Evolutionary conservation across 345 rosid genomes (phyloP), one percentile per base, ranked within the genome.

Genomic region (Citropsis articulata): DNA sequence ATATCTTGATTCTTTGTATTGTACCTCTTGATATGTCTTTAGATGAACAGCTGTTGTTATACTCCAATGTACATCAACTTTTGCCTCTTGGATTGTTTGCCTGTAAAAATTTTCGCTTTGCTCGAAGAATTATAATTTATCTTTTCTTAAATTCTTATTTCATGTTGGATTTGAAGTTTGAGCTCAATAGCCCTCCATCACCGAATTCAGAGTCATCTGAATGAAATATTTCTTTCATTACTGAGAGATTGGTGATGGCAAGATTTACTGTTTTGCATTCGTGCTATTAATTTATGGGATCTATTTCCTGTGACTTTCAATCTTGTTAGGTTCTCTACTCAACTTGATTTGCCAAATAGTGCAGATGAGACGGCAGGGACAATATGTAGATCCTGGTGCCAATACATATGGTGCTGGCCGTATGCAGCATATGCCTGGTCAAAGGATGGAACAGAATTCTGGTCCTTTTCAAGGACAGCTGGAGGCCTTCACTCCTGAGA

Each of bases 401-500:
- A 86, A 79, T 84, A 86, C 85, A 33, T 91, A 90, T 78, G 89
- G 73, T 61, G 80, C 86, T 83, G 86, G 86, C 48, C 97, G 87
- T 83, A 84, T 91, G 86, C 95, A 89, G 84, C 90, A 86, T 61
- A 50, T 84, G 50, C 81, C 87, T 62, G 72, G 76, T 60, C 92
- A 89, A 66, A 83, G 82, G 68, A 84, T 87, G 85, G 94, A 90
- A 25, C 85, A 77, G 5, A 82, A 78, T 16, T 75, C 91, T 66
- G 80, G 79, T 76, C 89, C 86, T 55, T 93, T 89, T 74, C 95
- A 90, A 85, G 97, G 91, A 78, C 91, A 90, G 71, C 82, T 94
- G 62, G 98, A 94, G 89, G 97, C 97, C 22, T 94, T 94, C 77
- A 94, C 98, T 80, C 98, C 97, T 10, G 97, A 92, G 82, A 92